These are phyloP conservation scores for Coemansia sp. DNA, from an alignment of 192 early-diverging fungal genomes.

Conservation along the genomic window DNA sequence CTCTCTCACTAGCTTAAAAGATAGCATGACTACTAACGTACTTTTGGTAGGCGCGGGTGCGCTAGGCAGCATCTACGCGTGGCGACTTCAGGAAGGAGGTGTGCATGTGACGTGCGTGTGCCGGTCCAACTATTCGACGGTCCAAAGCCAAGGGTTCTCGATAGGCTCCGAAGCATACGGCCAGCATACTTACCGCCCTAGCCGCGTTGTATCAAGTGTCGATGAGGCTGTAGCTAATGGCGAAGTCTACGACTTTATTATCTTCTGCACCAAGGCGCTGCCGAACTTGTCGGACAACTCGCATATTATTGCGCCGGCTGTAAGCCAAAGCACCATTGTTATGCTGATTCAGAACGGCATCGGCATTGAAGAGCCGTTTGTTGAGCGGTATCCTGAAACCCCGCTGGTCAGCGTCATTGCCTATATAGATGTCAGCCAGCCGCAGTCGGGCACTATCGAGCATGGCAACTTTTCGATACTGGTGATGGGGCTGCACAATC, in stretches of 20 bases:
- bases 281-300: slow-evolving; percentile 60
- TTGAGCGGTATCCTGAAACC: slow-evolving; percentile 59
- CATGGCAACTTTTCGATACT: slow-evolving; percentile 51
- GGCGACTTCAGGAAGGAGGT: slow-evolving; percentile 58
- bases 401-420: slow-evolving; percentile 61
- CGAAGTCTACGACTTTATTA: slow-evolving; percentile 56
- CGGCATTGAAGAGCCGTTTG: slow-evolving; percentile 61
- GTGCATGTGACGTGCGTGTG: slow-evolving; percentile 60
- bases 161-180: slow-evolving; percentile 60
- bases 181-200: slow-evolving; percentile 55
- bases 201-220: slow-evolving; percentile 45
- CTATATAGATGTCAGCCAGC: slow-evolving; percentile 65
- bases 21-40: slow-evolving; percentile 12
- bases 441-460: slow-evolving; percentile 51
- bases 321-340: slow-evolving; percentile 53
- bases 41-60: slow-evolving; percentile 69
- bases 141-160: slow-evolving; percentile 54
- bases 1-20: neutral
- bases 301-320: slow-evolving; percentile 59
- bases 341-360: slow-evolving; percentile 75
- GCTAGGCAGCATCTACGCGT: slow-evolving; percentile 63
- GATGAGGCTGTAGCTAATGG: slow-evolving; percentile 51
- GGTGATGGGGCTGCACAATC: slow-evolving; percentile 29
- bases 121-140: slow-evolving; percentile 64
- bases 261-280: slow-evolving; percentile 68